Evolutionary conservation across 768 basidiomycete genomes (phyloP).

Genomic region (Omphalotus guepiniiformis): DNA sequence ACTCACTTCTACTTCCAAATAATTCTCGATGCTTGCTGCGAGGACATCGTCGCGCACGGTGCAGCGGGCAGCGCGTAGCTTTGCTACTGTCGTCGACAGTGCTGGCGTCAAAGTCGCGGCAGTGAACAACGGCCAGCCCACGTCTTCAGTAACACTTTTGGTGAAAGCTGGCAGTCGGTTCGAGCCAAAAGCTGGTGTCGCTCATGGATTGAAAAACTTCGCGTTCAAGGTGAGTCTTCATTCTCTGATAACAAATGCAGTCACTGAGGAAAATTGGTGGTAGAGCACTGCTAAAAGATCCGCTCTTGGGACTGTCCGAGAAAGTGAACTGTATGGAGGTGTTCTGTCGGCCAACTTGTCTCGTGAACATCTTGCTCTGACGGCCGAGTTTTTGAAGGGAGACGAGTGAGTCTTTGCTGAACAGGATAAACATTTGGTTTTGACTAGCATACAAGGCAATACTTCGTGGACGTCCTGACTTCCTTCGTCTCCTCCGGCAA

Average conservation of each 20-base stretch:
- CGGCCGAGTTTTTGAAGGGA: slow-evolving; percentile 91
- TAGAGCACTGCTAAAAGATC: slow-evolving; percentile 87
- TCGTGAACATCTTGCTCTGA: slow-evolving; percentile 88
- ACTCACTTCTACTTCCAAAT: slow-evolving; percentile 25
- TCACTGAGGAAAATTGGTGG: slow-evolving; percentile 8
- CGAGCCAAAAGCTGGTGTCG: slow-evolving; percentile 85
- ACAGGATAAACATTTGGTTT: neutral
- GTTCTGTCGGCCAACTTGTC: slow-evolving; percentile 80
- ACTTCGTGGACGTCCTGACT: slow-evolving; percentile 87
- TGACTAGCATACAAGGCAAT: slow-evolving; percentile 44
- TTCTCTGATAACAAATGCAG: too few species aligned
- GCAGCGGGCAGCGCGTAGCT: slow-evolving; percentile 61
- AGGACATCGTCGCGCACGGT: slow-evolving; percentile 57
- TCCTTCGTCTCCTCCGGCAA: slow-evolving; percentile 81
- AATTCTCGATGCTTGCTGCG: slow-evolving; percentile 51
- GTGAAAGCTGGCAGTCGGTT: slow-evolving; percentile 91
- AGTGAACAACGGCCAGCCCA: slow-evolving; percentile 78
- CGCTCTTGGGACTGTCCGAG: slow-evolving; percentile 84
- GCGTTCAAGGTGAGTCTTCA: slow-evolving; percentile 83
- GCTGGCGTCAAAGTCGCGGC: slow-evolving; percentile 85
- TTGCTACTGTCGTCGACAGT: slow-evolving; percentile 79
- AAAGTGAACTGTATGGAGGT: slow-evolving; percentile 92
- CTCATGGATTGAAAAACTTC: slow-evolving; percentile 96
- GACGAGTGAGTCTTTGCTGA: slow-evolving; percentile 95
- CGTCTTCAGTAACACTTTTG: slow-evolving; percentile 81